Evolutionary conservation across 768 basidiomycete genomes (phyloP), one percentile per base, ranked within the genome.

Genomic region (Psilocybe cubensis): DNA sequence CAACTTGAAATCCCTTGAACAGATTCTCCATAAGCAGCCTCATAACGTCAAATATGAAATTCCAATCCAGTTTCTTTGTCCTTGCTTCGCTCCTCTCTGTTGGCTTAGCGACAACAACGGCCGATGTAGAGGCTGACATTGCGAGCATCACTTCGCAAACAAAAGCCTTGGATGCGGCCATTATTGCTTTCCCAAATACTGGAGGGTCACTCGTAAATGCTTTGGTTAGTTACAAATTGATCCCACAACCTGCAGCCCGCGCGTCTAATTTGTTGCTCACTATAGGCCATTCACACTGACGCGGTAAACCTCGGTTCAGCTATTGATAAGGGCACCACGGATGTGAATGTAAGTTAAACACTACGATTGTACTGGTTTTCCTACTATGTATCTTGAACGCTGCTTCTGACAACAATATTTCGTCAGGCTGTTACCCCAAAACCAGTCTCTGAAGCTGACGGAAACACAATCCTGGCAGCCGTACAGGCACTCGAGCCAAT

Each of bases 81-180:
- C 56, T 74, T 12, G 57, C 41, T 29, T 69, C 70, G 21, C 62
- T 72, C 52, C 62, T 62, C 9, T 51, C 64, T 45, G 62, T 64
- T 18, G 55, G 64, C 17, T 63, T 69, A n/a, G 68, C 67, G 11
- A 46, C 64, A 17, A 71, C 71, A 27, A 60, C 68, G 21, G 67
- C 68, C 1, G 49, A 69, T 24, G 67, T 78, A 23, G 48, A 70
- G 53, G 35, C 59, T 11, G 76, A 76, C 61, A 66, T 75, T 41
- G 52, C 41, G 3, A 56, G 18, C 9, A 70, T 77, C 46, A 49
- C 67, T 2, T 56, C 66, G 12, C 64, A 66, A 41, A 60, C 72
- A 4, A 70, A 65, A 9, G 59, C 61, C 23, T 67, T 77, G 12
- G 66, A 75, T 52, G 63, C 51, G 21, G 57, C 65, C 3, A 72